Base-by-base conservation (phyloP, 1,284 basidiomycete species). In the Tilletia caries region DNA sequence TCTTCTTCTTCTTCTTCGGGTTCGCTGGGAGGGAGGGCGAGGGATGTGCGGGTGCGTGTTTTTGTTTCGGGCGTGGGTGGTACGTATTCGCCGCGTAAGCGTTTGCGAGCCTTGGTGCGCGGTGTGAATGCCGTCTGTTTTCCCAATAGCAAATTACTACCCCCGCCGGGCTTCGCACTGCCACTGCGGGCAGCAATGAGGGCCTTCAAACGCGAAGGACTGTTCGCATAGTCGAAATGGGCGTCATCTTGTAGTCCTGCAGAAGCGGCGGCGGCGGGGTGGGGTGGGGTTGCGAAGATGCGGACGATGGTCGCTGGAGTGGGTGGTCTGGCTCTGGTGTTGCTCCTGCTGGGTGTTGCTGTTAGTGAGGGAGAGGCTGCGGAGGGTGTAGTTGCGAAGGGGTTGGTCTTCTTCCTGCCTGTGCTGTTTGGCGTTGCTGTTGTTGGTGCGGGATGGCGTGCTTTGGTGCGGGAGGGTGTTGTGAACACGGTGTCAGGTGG, bases 171-270 rank as follows among this genome's bases (percentile, higher is more conserved):
- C 1, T 15, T 15, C 15, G 2, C 37, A 41, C 37, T 41, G 27
- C 13, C 34, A 29, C 20, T 37, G 4, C 58, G 29, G 10, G 58
- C 58, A 25, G 29, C 33, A 23, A 62, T 62, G 58, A 62, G 58
- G 15, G 58, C 58, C 58, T 62, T 62, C 27, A 62, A 29, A 3
- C 58, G 58, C 27, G 58, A 62, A 34, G 58, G 58, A 29, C 58
- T 62, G 58, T 62, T 62, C 1, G 58, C 58, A 34, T 62, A 62
- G 58, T 62, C 58, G n/a, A 62, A 62, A 18, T 34, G 27, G 10
- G 27, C 58, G 32, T 62, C 58, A 5, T 62, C 58, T 6, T 62
- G 10, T 6, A 33, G 29, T 20, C 58, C 58, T 13, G 58, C 58
- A 1, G 27, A 10, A 6, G 58, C 3, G 1, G 58, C 12, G 2